A percentile compares a stretch with the other conserved stretches of the same genome.
phyloP scores from a whole-genome alignment of 176 grass and related monocot genomes.

The Carex parvula region DNA sequence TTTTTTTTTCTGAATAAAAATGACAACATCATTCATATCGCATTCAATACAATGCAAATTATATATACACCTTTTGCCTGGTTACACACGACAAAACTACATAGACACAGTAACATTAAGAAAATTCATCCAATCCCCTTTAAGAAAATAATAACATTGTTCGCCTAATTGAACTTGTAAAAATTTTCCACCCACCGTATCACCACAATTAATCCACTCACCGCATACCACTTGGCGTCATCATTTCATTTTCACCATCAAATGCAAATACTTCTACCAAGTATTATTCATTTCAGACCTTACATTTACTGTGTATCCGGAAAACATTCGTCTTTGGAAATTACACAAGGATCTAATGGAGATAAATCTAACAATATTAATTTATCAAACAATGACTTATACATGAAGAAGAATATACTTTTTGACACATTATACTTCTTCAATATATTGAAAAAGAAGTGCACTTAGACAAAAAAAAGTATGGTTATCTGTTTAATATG shows the following conservation, averaged over 20 bases:
- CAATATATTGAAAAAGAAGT: neutral
- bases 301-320: neutral
- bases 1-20: neutral
- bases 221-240: neutral
- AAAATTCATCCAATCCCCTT: neutral
- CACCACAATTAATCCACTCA: neutral
- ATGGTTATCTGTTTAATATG: neutral
- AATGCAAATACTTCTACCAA: neutral
- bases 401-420: neutral
- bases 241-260: constrained; percentile 21
- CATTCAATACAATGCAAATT: neutral
- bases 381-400: neutral
- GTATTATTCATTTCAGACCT: neutral
- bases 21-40: neutral
- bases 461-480: neutral
- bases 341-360: neutral
- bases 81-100: neutral
- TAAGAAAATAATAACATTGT: neutral
- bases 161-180: neutral
- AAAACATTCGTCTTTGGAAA: neutral
- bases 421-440: neutral
- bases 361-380: neutral
- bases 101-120: neutral
- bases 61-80: neutral
- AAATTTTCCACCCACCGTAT: neutral